Evolutionary conservation across 106 monocot species (phyloP), one percentile per base, ranked within the genome.

Genomic region (Platanthera guangdongensis): DNA sequence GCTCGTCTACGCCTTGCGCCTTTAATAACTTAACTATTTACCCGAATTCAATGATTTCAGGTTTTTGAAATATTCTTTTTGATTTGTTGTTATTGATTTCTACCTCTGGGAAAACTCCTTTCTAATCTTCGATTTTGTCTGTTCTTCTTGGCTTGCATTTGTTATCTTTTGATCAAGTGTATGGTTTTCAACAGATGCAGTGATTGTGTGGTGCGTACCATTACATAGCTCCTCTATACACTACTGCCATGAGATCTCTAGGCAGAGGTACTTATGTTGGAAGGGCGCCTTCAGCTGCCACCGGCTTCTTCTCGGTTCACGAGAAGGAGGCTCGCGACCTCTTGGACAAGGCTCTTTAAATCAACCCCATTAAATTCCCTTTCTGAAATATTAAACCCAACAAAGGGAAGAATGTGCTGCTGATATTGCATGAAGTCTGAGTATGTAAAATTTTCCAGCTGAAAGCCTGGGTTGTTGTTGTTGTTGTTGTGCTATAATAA

Each of bases 121-220:
- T 25, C 25, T 25, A 25, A 25, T 25, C 25, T 25, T 25, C 25
- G 25, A 25, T 25, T 0, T 0, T 0, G 25, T 25, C 25, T 25
- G 25, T 25, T 25, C 25, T 25, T 25, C 25, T 25, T 25, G 25
- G 25, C 25, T 25, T 25, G 25, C 25, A 25, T 25, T 25, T 25
- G 25, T 25, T 25, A 25, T 25, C 25, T 25, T 25, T 25, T 25
- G 25, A 25, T 25, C 25, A 25, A 25, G 25, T 59, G 7, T 30
- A 10, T 9, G 25, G 9, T 65, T 30, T 57, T 11, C 25, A 25
- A 0, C 82, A 95, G 95, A 90, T 68, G 92, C 95, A 9, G 95
- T 92, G 85, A 85, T 95, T 59, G 92, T 95, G 0, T 95, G 95
- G 95, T 92, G 90, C 90, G 57, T 95, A 92, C 80, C 77, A 46